These are phyloP conservation scores for Globisporangium iwayamae DNA, from an alignment of 352 stramenopile species.

Conservation along the genomic window DNA sequence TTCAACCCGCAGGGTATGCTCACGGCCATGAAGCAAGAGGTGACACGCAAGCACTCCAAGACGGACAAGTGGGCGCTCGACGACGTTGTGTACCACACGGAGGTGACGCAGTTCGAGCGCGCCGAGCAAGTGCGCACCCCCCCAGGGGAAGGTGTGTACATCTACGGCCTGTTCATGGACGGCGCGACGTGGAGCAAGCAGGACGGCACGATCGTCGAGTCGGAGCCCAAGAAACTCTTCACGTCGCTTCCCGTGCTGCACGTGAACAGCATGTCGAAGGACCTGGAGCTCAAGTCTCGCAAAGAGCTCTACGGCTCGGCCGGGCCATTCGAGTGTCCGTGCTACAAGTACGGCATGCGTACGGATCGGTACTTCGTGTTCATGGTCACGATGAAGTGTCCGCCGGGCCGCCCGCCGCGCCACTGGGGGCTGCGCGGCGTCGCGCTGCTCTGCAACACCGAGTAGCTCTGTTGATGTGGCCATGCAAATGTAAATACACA, in stretches of 20 bases:
- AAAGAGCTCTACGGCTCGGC: conserved; percentile 91
- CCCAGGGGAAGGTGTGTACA: conserved; percentile 94
- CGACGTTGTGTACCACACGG: conserved; percentile 97
- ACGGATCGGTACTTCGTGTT: conserved; percentile 97
- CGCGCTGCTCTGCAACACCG: conserved; percentile 93
- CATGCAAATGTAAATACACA: background rate
- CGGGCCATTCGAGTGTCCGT: conserved; percentile 93
- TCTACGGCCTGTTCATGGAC: conserved; percentile 97
- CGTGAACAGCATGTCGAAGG: conserved; percentile 94
- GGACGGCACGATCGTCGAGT: conserved; percentile 93
- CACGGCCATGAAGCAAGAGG: conserved; percentile 99
- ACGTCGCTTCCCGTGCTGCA: conserved; percentile 94
- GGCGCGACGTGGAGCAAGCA: conserved; percentile 94
- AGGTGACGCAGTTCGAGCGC: conserved; percentile 94
- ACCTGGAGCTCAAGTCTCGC: conserved; percentile 88
- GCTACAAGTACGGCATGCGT: conserved; percentile 96
- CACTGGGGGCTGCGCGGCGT: conserved; percentile 95
- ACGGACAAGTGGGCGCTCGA: conserved; percentile 97
- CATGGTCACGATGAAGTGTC: conserved; percentile 92
- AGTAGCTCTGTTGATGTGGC: conserved; percentile 32
- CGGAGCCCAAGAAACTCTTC: conserved; percentile 96
- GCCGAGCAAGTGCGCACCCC: conserved; percentile 86
- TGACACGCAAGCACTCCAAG: conserved; percentile 95
- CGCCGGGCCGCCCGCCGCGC: conserved; percentile 82
- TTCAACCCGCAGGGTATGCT: conserved; percentile 98